Conservation (phyloP, 1,284 basidiomycete genomes). For the Polyporus tsugae region DNA sequence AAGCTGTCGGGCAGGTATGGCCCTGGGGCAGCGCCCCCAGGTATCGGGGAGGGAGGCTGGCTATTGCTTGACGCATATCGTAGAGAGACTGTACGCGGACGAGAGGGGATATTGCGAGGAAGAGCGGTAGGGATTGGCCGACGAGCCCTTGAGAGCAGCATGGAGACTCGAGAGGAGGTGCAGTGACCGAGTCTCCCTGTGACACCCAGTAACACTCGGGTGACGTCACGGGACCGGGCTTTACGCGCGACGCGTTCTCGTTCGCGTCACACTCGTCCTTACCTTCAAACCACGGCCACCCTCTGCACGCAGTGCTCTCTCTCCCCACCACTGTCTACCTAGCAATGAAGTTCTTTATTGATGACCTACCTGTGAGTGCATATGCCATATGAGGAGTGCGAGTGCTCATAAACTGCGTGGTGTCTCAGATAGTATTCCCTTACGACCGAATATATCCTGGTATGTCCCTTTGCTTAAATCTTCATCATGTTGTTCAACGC, state of each 20-base stretch:
- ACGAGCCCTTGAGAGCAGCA: slow-evolving; percentile 35
- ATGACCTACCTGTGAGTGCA: slow-evolving; percentile 83
- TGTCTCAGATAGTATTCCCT: slow-evolving; percentile 83
- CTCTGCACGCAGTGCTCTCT: slow-evolving; percentile 8
- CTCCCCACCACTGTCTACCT: slow-evolving; percentile 7
- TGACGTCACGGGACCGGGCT: slow-evolving; percentile 21
- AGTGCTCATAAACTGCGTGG: not conserved
- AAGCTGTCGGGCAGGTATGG: slow-evolving; percentile 47
- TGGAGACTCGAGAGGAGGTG: slow-evolving; percentile 24
- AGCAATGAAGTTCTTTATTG: slow-evolving; percentile 95
- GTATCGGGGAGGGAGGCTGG: slow-evolving; percentile 25
- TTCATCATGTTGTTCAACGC: not conserved
- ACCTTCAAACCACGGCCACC: slow-evolving; percentile 29
- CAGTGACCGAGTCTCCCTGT: slow-evolving; percentile 25
- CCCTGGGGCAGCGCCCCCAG: slow-evolving; percentile 23
- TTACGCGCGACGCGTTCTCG: slow-evolving; percentile 26
- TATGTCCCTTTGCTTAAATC: slow-evolving; percentile 41
- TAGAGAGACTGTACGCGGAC: slow-evolving; percentile 9
- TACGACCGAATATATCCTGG: slow-evolving; percentile 92
- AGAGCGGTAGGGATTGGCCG: slow-evolving; percentile 23
- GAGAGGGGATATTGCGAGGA: slow-evolving; percentile 18
- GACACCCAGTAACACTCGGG: slow-evolving; percentile 20
- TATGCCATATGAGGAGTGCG: too few relatives aligned
- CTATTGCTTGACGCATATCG: slow-evolving; percentile 27
- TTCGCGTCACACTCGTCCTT: slow-evolving; percentile 20